phyloP scores from a whole-genome alignment of 441 rosid species.

The Kokia cookei region DNA sequence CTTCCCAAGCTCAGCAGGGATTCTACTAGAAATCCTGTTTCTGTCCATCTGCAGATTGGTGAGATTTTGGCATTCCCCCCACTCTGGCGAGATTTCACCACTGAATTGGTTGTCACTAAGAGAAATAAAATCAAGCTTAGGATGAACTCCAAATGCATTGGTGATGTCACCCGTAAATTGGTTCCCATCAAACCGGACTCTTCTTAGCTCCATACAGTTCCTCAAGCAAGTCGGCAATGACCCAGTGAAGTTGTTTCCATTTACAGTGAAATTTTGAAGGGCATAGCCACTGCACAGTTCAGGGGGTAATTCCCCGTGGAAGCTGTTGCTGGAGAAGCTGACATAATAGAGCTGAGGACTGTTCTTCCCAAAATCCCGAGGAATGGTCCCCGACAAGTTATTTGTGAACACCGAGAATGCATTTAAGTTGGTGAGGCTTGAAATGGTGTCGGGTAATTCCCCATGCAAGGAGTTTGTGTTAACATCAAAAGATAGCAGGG shows the following conservation, averaged over 20 bases:
- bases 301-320: conserved; percentile 52
- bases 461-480: conserved; percentile 33
- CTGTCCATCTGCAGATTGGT: conserved; percentile 41
- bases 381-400: conserved; percentile 32
- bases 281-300: conserved; percentile 49
- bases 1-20: conserved; percentile 49
- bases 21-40: conserved; percentile 46
- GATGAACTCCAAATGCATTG: conserved; percentile 47
- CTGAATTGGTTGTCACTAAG: conserved; percentile 40
- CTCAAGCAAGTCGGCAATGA: conserved; percentile 55
- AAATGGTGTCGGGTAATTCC: conserved; percentile 31
- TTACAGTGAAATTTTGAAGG: conserved; percentile 33
- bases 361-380: conserved; percentile 32
- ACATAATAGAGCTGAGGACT: conserved; percentile 29
- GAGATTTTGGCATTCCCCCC: conserved; percentile 62
- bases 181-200: conserved; percentile 56
- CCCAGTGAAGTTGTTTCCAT: conserved; percentile 50
- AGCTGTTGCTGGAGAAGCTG: conserved; percentile 63
- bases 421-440: conserved; percentile 15
- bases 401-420: conserved; percentile 27
- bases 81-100: conserved; percentile 42
- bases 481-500: conserved; percentile 19
- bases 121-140: conserved; percentile 27
- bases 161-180: conserved; percentile 47
- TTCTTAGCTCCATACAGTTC: conserved; percentile 30